A percentile compares a stretch with the other conserved stretches of the same genome.
phyloP scores from a whole-genome alignment of 257 asterid genomes.

The Verbascum thapsus region DNA sequence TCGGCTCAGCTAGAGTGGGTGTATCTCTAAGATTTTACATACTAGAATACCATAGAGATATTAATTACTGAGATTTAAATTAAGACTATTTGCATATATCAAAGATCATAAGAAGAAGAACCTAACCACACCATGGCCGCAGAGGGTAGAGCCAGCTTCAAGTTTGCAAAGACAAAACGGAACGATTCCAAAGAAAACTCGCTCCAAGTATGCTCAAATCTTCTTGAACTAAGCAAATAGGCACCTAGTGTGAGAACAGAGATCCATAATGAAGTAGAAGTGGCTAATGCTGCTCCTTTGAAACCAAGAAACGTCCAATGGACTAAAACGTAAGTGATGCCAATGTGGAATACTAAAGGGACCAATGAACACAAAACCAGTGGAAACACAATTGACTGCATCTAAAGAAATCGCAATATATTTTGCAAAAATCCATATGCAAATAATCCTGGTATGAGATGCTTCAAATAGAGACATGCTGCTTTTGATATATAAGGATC shows the following conservation, averaged over 20 bases:
- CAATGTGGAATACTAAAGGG: slow-evolving; percentile 26
- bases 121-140: slow-evolving; percentile 30
- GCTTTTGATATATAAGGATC: slow-evolving; percentile 42
- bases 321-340: slow-evolving; percentile 25
- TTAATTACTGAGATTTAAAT: too few relatives aligned
- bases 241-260: slow-evolving; percentile 12
- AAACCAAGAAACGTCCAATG: slow-evolving; percentile 22
- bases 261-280: slow-evolving; percentile 30
- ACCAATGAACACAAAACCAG: slow-evolving; percentile 38
- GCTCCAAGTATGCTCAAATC: slow-evolving; percentile 23
- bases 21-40: too few relatives aligned
- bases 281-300: slow-evolving; percentile 25
- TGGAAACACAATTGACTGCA: slow-evolving; percentile 42
- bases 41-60: too few relatives aligned
- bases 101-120: not conserved
- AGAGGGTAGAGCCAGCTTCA: slow-evolving; percentile 28
- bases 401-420: slow-evolving; percentile 49
- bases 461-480: slow-evolving; percentile 44
- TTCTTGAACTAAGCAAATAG: slow-evolving; percentile 5
- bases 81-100: too few relatives aligned
- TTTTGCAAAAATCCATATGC: slow-evolving; percentile 48
- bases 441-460: slow-evolving; percentile 49
- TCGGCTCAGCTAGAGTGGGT: too few relatives aligned
- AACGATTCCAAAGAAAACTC: slow-evolving; percentile 19
- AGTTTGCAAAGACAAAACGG: not conserved